Evolutionary conservation across 2,329 filamentous ascomycete species (phyloP), one percentile per base, ranked within the genome.

Genomic region (Beauveria australis): DNA sequence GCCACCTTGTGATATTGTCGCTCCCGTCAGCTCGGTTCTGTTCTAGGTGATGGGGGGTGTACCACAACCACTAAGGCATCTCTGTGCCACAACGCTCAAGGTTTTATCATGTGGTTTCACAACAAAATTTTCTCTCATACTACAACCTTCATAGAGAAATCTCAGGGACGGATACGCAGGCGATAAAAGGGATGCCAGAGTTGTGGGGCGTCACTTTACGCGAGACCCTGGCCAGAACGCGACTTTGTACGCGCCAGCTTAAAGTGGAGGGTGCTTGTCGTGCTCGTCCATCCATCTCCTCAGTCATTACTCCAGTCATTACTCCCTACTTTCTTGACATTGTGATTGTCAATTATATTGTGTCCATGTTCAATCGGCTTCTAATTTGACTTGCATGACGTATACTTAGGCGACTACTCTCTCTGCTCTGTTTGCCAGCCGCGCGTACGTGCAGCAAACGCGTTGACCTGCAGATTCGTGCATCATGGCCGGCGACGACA

Each of bases 401-500:
- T 37, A 37, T 37, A 12, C 0, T 37, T 16, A 16, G 12, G 33
- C 5, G 14, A 37, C 12, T 16, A 6, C 5, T 37, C 33, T 37
- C 5, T 24, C 18, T 44, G 55, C 33, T 28, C 10, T 18, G 16
- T 43, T 43, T 51, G 46, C 55, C 55, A 51, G 24, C 43, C 18
- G 22, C 44, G 24, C n/a, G 46, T 24, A 10, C 37, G 3, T 43
- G 33, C 30, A 14, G 41, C 55, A 54, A 59, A 61, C 37, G 48
- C 48, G 7, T 44, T 60, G 30, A 37, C 57, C 19, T 47, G 51
- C 60, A 24, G 46, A 48, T 52, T 30, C 53, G 22, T 53, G 53
- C 64, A 67, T 54, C 59, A 74, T 74, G 72, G 67, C 68, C 16
- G 67, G 65, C 60, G 69, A 73, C 51, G 68, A 67, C 62, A 48